Evolutionary conservation across 805 yeast genomes (phyloP), one percentile per base, ranked within the genome.

Genomic region (Nakazawaea siamensis): DNA sequence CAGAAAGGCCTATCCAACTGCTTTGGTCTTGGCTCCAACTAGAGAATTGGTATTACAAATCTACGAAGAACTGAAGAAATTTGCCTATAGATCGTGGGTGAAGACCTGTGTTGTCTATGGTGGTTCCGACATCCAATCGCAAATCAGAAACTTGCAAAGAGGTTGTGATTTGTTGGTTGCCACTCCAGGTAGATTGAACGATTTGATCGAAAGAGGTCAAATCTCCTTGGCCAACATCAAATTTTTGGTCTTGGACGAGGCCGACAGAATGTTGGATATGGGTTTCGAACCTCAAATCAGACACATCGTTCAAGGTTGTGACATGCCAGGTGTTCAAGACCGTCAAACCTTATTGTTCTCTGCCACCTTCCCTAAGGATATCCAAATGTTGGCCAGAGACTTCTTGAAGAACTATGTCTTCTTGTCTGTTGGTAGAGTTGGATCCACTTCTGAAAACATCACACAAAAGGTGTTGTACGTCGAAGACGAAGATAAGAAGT

Each of bases 251-350:
- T 73, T 92, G 49, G 98, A 90, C 66, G 98, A 90, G 73, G 98
- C 98, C 56, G 98, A 92, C 68, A 85, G 98, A 72, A 92, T 92
- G 98, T 79, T 92, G 68, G 98, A 92, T 77, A 92, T 92, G 97
- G 98, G 98, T 75, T 92, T 92, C 69, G 98, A 92, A 71, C 97
- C 97, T 47, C 98, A 92, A 73, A 92, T 92, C 58, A 85, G 98
- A 76, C 83, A 87, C 61, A 90, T 92, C 55, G 98, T 92, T 43
- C 94, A 90, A 64, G 94, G 83, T 48, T 88, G 94, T 70, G 97
- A 87, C 61, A 92, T 92, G 98, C 97, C 99, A 43, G 78, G 70
- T 46, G 94, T 84, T 38, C 68, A 73, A 42, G 73, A 81, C 52
- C 82, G 99, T 70, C 98, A 92, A 69, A 92, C 99, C 26, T 76